Conservation (phyloP, 2,329 filamentous ascomycete genomes). For the Penicillium rolfsii region DNA sequence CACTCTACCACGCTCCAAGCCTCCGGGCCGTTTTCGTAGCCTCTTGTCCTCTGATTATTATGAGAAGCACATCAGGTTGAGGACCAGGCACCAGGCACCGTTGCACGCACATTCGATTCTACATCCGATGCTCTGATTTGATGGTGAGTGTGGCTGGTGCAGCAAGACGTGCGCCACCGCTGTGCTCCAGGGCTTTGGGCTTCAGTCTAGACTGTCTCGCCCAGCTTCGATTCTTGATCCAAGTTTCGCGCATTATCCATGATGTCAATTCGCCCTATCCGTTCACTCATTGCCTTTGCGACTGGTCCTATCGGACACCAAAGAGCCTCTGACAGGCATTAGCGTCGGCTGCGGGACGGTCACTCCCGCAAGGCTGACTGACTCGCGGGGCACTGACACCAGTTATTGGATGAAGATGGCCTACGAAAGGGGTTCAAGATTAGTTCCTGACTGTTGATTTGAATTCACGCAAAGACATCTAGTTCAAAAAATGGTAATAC, state of each 20-base stretch:
- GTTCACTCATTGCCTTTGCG: too few relatives aligned
- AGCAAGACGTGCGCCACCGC: slow-evolving; percentile 11
- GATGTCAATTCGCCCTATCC: neutral
- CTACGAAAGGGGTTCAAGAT: neutral
- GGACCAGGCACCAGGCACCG: slow-evolving; percentile 6
- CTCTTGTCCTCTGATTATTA: slow-evolving; percentile 18
- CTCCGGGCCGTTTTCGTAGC: slow-evolving; percentile 3
- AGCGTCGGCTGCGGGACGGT: slow-evolving; percentile 3
- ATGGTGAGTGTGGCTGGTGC: slow-evolving; percentile 17
- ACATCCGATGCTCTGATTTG: slow-evolving; percentile 19
- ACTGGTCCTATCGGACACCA: neutral
- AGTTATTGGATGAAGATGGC: neutral
- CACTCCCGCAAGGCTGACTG: slow-evolving; percentile 6
- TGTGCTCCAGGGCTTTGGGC: neutral
- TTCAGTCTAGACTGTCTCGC: neutral
- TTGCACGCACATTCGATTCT: slow-evolving; percentile 13
- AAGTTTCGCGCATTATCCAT: neutral
- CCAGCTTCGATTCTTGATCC: neutral
- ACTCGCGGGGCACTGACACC: neutral
- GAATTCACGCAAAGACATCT: neutral
- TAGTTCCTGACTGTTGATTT: neutral
- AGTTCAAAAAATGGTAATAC: neutral
- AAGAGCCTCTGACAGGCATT: neutral
- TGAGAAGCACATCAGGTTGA: slow-evolving; percentile 7
- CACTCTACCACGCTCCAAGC: neutral